phyloP scores from a whole-genome alignment of 1,284 basidiomycete genomes.

The Ganoderma meredithae region DNA sequence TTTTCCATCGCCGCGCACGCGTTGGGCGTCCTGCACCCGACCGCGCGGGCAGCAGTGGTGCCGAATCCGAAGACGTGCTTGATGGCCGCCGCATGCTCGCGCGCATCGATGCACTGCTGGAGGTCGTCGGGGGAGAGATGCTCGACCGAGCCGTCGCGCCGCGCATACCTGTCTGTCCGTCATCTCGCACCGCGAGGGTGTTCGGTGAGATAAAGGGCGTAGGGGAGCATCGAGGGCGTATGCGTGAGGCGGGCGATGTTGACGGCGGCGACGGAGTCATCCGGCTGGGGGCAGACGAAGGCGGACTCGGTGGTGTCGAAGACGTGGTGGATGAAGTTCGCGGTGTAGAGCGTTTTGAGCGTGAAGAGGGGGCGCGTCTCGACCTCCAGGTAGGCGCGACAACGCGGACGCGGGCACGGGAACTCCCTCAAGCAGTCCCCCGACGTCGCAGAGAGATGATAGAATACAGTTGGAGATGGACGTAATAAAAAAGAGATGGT shows the following conservation, averaged over 20 bases:
- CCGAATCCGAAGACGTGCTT: neutral
- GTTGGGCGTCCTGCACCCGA: neutral
- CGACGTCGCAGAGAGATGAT: neutral
- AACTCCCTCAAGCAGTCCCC: neutral
- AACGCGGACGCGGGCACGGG: neutral
- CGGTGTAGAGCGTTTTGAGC: neutral
- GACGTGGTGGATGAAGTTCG: neutral
- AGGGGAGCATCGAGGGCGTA: conserved; percentile 2
- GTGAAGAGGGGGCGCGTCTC: neutral
- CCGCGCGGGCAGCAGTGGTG: neutral
- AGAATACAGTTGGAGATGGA: neutral
- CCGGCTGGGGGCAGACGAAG: neutral
- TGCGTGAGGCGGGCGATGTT: neutral
- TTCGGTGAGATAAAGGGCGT: neutral
- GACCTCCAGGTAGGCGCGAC: neutral
- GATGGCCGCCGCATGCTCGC: neutral
- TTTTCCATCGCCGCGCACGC: neutral
- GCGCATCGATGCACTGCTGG: neutral
- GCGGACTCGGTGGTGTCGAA: neutral
- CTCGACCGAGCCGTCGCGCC: neutral
- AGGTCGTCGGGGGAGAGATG: neutral
- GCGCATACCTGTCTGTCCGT: neutral
- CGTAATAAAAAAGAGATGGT: neutral
- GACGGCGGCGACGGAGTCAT: neutral
- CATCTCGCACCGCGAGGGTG: no score